Percentiles rank a stretch among this genome's conserved stretches.
These are phyloP conservation scores for Saccharomycopsis sp. DNA, from an alignment of 805 yeast species.

Conservation along the genomic window DNA sequence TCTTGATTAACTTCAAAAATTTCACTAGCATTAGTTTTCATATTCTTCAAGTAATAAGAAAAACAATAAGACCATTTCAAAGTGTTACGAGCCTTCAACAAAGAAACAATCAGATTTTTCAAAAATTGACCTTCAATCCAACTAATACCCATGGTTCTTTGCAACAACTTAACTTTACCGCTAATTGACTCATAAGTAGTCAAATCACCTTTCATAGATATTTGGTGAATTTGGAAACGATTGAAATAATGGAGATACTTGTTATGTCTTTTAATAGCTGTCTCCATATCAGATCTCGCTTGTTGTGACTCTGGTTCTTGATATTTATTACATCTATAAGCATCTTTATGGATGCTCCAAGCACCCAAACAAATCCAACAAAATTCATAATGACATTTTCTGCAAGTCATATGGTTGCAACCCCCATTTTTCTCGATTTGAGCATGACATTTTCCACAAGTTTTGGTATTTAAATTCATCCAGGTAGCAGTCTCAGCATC, in stretches of 20 bases:
- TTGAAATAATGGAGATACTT: conserved; percentile 72
- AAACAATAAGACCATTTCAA: conserved; percentile 90
- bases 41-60: conserved; percentile 51
- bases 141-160: conserved; percentile 56
- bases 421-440: conserved; percentile 93
- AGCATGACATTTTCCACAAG: conserved; percentile 76
- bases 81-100: conserved; percentile 64
- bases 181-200: conserved; percentile 58
- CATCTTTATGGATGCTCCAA: conserved; percentile 67
- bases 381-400: conserved; percentile 68
- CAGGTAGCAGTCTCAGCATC: conserved; percentile 86
- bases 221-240: conserved; percentile 68
- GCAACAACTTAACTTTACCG: conserved; percentile 53
- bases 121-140: conserved; percentile 89
- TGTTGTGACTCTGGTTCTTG: conserved; percentile 33
- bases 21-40: conserved; percentile 43
- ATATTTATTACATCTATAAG: conserved; percentile 62
- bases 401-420: conserved; percentile 93
- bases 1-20: conserved; percentile 69
- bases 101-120: conserved; percentile 58
- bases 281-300: conserved; percentile 33
- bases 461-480: conserved; percentile 78
- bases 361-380: conserved; percentile 88
- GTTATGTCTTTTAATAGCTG: conserved; percentile 43
- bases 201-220: conserved; percentile 66